Conservation (phyloP, 805 yeast species). For the Debaryomyces prosopidis region DNA sequence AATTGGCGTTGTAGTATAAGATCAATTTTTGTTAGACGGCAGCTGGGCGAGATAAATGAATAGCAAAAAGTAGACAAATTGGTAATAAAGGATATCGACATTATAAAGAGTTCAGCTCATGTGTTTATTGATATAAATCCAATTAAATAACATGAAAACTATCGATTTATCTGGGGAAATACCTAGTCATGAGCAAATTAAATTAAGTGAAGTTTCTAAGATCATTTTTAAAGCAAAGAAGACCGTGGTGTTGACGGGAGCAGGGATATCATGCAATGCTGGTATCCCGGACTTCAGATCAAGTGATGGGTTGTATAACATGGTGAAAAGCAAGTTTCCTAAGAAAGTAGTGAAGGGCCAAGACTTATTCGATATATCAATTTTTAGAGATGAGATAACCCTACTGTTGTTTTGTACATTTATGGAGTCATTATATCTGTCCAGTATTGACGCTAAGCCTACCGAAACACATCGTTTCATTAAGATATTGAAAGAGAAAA, state of each 20-base stretch:
- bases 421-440: constrained; percentile 76
- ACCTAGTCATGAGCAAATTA: constrained; percentile 16
- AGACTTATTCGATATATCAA: constrained; percentile 84
- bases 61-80: no score
- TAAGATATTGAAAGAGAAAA: constrained; percentile 55
- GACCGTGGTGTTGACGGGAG: constrained; percentile 82
- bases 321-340: constrained; percentile 65
- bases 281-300: constrained; percentile 97
- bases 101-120: no score
- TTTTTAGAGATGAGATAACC: constrained; percentile 69
- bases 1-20: background rate
- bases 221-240: constrained; percentile 53
- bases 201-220: constrained; percentile 40
- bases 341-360: constrained; percentile 73
- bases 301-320: constrained; percentile 75
- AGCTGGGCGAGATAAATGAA: no score
- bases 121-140: background rate
- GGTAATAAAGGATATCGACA: no score
- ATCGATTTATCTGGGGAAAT: constrained; percentile 18
- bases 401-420: constrained; percentile 79
- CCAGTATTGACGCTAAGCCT: constrained; percentile 67
- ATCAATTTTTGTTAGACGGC: no score
- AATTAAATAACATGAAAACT: constrained; percentile 15
- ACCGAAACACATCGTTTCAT: constrained; percentile 85
- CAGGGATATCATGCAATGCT: constrained; percentile 95